phyloP scores from a whole-genome alignment of 2,329 filamentous ascomycete species.

The Trichophyton schoenleinii region DNA sequence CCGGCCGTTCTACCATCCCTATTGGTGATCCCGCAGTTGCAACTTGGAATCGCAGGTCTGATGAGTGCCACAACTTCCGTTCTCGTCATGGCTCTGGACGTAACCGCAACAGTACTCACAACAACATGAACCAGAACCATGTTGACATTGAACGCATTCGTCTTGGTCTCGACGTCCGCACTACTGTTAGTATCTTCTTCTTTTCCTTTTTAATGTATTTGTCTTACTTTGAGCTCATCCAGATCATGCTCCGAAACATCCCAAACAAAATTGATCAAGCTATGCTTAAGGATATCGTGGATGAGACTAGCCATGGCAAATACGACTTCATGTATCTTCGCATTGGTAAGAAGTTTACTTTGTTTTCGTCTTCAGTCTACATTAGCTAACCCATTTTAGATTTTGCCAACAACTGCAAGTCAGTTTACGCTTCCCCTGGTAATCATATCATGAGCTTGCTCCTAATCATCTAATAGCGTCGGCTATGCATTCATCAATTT shows the following conservation, averaged over 20 bases:
- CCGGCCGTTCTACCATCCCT: constrained; percentile 30
- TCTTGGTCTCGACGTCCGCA: constrained; percentile 58
- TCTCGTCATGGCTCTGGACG: constrained; percentile 20
- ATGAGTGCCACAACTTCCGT: constrained; percentile 20
- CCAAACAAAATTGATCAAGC: constrained; percentile 72
- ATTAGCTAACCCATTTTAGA: constrained; percentile 33
- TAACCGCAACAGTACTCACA: constrained; percentile 17
- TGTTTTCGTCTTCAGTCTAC: background rate
- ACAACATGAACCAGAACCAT: constrained; percentile 28
- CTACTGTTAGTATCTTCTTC: constrained; percentile 45
- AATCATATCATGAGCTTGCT: background rate
- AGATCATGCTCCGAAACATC: constrained; percentile 93
- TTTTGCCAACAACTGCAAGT: constrained; percentile 75
- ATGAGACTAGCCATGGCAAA: constrained; percentile 63
- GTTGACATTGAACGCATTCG: constrained; percentile 35
- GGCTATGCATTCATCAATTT: constrained; percentile 98
- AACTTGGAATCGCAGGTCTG: constrained; percentile 22
- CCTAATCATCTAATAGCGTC: constrained; percentile 45
- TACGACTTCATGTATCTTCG: constrained; percentile 95
- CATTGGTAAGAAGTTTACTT: constrained; percentile 44
- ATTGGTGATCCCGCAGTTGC: constrained; percentile 23
- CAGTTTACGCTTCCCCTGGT: constrained; percentile 26
- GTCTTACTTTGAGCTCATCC: constrained; percentile 5
- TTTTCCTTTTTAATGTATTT: constrained; percentile 7
- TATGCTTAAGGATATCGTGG: constrained; percentile 66